A percentile compares a stretch with the other conserved stretches of the same genome.
phyloP scores from a whole-genome alignment of 371 early-diverging fungal species.

The Parasitella parasitica region DNA sequence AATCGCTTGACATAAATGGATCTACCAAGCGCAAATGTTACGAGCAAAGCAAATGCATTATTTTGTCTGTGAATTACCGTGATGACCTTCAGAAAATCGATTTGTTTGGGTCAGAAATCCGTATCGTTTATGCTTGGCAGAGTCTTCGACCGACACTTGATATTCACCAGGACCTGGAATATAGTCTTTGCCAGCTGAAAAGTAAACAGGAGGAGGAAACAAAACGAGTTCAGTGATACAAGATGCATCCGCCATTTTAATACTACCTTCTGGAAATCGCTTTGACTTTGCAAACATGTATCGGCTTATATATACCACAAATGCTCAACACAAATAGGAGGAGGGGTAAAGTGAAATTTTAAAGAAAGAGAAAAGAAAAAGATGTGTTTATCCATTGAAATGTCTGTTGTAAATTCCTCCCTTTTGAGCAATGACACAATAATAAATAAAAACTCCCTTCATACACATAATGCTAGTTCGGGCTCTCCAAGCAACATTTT shows the following conservation, averaged over 20 bases:
- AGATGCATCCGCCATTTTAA: background rate
- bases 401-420: background rate
- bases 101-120: conserved; percentile 32
- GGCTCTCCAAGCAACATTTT: background rate
- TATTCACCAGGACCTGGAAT: conserved; percentile 49
- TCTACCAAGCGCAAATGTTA: background rate
- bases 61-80: background rate
- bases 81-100: conserved; percentile 27
- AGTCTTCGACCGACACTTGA: conserved; percentile 26
- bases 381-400: background rate
- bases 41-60: background rate
- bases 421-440: background rate
- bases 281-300: conserved; percentile 46
- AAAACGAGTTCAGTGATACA: background rate
- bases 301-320: background rate
- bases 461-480: background rate
- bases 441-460: background rate
- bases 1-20: background rate
- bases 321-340: background rate
- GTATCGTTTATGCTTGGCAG: conserved; percentile 25
- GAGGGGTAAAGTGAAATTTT: background rate
- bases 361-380: background rate
- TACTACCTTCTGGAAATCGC: conserved; percentile 40
- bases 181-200: conserved; percentile 36
- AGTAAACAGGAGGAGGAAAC: background rate